These are phyloP conservation scores for Moesziomyces globuligerus DNA, from an alignment of 1,284 basidiomycete species.

Conservation along the genomic window DNA sequence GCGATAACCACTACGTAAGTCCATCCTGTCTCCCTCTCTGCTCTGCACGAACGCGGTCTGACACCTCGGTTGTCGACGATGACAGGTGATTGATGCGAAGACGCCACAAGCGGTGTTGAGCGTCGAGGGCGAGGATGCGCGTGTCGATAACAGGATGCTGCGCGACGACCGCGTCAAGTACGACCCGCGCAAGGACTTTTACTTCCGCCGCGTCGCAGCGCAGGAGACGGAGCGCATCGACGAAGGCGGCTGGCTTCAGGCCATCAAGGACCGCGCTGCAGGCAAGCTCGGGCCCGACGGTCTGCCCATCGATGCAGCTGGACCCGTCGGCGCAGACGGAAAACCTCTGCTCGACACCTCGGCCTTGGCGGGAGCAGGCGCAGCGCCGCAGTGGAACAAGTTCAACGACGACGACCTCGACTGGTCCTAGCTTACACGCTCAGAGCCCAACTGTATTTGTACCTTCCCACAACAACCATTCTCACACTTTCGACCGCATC, in stretches of 20 bases:
- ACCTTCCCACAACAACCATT: conserved; percentile 1
- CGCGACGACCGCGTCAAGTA: conserved; percentile 76
- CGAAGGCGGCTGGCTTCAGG: conserved; percentile 58
- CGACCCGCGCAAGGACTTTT: conserved; percentile 72
- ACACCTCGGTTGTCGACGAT: too few relatives aligned
- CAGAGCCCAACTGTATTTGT: conserved; percentile 9
- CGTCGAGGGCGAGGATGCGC: conserved; percentile 88
- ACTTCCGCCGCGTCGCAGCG: conserved; percentile 60
- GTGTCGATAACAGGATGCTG: conserved; percentile 82
- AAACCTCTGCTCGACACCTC: conserved; percentile 27
- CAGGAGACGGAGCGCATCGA: conserved; percentile 58
- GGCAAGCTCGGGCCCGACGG: conserved; percentile 45
- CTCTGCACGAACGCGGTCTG: too few relatives aligned
- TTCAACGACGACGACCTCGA: conserved; percentile 62
- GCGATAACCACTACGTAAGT: conserved; percentile 91
- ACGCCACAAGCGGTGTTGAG: conserved; percentile 84
- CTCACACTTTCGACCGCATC: not conserved
- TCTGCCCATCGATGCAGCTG: conserved; percentile 21
- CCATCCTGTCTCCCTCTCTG: too few relatives aligned
- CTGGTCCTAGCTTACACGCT: conserved; percentile 40
- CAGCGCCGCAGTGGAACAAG: conserved; percentile 24
- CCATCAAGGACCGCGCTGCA: conserved; percentile 47
- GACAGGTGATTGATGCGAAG: conserved; percentile 90
- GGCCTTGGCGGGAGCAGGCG: conserved; percentile 5
- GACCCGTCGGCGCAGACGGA: conserved; percentile 25